Base-by-base conservation (phyloP, 139 green algal species). In the Chlamydomonas schloesseri region DNA sequence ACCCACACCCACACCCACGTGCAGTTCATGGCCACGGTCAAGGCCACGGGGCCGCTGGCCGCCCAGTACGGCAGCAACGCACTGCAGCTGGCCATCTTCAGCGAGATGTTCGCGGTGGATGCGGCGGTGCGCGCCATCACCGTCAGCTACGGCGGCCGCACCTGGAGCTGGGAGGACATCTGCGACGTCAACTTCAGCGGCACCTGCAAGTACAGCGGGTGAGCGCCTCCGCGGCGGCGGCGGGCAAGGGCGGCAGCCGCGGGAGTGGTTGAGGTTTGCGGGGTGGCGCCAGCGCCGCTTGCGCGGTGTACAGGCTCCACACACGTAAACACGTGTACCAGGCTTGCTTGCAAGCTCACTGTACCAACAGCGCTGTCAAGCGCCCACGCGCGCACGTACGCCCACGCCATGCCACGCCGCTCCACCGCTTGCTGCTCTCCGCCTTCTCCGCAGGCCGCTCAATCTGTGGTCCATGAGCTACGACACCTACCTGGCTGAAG, bases 391-490 rank as follows among this genome's bases (percentile, higher is more conserved):
- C n/a, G n/a, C n/a, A n/a, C n/a, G n/a, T n/a, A n/a, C n/a, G n/a
- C n/a, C n/a, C n/a, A n/a, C n/a, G n/a, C n/a, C n/a, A n/a, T n/a
- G n/a, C n/a, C n/a, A n/a, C n/a, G n/a, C n/a, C n/a, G n/a, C n/a
- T n/a, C n/a, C n/a, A n/a, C n/a, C n/a, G n/a, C n/a, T n/a, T n/a
- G n/a, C n/a, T n/a, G n/a, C n/a, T n/a, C n/a, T n/a, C n/a, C n/a
- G n/a, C n/a, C n/a, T n/a, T n/a, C n/a, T n/a, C n/a, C 50, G 47
- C 80, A 78, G 80, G 50, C 57, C 57, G 29, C 68, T 86, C 33
- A 50, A 79, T 20, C 57, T 71, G n/a, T 86, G 80, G 80, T 57
- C n/a, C 67, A 77, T 75, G 65, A 79, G 23, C 80, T 86, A 79
- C 47, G 24, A 2, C 47, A 33, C 21, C 11, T 86, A 79, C 68